phyloP scores from a whole-genome alignment of 1,139 yeast genomes.

The Geotrichum macrosporum region DNA sequence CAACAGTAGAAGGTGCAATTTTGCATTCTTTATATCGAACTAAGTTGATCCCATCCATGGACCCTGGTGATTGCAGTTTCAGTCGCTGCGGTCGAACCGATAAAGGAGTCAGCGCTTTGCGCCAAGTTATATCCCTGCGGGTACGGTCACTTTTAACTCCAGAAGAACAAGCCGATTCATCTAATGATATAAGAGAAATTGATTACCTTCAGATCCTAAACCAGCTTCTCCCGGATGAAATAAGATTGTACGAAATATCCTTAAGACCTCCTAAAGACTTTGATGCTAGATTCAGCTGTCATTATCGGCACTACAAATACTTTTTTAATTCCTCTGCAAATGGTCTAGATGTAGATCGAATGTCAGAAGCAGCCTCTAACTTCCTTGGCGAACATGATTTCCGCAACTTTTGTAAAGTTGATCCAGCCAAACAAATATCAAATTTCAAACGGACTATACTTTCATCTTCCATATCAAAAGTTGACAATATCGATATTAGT shows the following conservation, averaged over 20 bases:
- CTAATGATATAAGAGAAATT: slow-evolving; percentile 61
- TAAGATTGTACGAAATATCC: slow-evolving; percentile 73
- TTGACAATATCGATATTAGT: slow-evolving; percentile 22
- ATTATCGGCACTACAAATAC: slow-evolving; percentile 78
- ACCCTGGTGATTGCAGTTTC: slow-evolving; percentile 58
- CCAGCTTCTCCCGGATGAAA: slow-evolving; percentile 72
- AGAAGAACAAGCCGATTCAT: slow-evolving; percentile 53
- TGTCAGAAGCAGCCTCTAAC: slow-evolving; percentile 63
- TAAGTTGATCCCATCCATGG: slow-evolving; percentile 58
- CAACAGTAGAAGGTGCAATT: slow-evolving; percentile 80
- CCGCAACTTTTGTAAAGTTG: slow-evolving; percentile 89
- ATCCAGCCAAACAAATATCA: slow-evolving; percentile 87
- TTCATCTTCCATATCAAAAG: slow-evolving; percentile 28
- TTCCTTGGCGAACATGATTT: slow-evolving; percentile 83
- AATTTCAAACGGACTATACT: slow-evolving; percentile 60
- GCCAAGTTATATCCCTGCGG: slow-evolving; percentile 79
- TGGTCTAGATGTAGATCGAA: slow-evolving; percentile 55
- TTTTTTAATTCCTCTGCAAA: slow-evolving; percentile 50
- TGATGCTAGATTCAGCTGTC: slow-evolving; percentile 91
- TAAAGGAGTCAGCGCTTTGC: slow-evolving; percentile 93
- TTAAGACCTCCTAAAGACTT: slow-evolving; percentile 77
- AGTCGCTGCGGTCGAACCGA: slow-evolving; percentile 97
- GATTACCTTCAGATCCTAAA: slow-evolving; percentile 75
- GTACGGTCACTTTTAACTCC: slow-evolving; percentile 63
- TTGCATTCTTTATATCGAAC: slow-evolving; percentile 67